Percentiles rank a stretch among this genome's conserved stretches.
Conservation (phyloP, 495 filamentous ascomycete species). For the Parathielavia appendiculata region DNA sequence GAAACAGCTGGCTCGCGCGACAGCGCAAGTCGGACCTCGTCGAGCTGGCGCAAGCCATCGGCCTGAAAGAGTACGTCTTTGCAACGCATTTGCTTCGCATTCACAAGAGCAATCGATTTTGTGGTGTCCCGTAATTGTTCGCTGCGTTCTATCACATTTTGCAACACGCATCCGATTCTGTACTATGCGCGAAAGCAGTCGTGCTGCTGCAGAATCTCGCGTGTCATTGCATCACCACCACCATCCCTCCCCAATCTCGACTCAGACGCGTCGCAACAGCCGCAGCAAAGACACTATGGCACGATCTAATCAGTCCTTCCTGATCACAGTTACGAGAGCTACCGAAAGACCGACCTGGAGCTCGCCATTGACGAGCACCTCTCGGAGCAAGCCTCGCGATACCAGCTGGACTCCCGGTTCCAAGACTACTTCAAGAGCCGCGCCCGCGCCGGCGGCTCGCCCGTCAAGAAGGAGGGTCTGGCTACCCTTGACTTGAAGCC, state of each 20-base stretch:
- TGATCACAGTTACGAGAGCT: slow-evolving; percentile 55
- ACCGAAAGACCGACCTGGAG: slow-evolving; percentile 81
- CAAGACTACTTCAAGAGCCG: slow-evolving; percentile 70
- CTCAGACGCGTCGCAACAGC: slow-evolving; percentile 2
- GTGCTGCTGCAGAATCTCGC: neutral
- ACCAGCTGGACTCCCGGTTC: slow-evolving; percentile 58
- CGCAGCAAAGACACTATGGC: neutral
- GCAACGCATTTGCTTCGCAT: neutral
- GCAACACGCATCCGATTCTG: neutral
- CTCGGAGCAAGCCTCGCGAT: slow-evolving; percentile 55
- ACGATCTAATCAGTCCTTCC: slow-evolving; percentile 1
- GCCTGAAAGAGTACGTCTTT: slow-evolving; percentile 62
- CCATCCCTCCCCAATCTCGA: neutral
- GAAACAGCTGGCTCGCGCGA: slow-evolving; percentile 67
- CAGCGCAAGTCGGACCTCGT: slow-evolving; percentile 79
- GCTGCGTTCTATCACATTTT: neutral
- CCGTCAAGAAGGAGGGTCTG: slow-evolving; percentile 62
- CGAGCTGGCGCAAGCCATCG: slow-evolving; percentile 67
- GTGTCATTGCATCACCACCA: slow-evolving; percentile 10
- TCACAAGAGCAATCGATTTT: neutral
- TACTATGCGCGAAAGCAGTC: slow-evolving; percentile 1
- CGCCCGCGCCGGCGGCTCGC: slow-evolving; percentile 54
- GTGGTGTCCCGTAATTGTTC: neutral
- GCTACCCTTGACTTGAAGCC: slow-evolving; percentile 39
- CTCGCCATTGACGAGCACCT: slow-evolving; percentile 70